Evolutionary conservation across 2,329 filamentous ascomycete genomes (phyloP).

Genomic region (Herpotrichia juniperi): DNA sequence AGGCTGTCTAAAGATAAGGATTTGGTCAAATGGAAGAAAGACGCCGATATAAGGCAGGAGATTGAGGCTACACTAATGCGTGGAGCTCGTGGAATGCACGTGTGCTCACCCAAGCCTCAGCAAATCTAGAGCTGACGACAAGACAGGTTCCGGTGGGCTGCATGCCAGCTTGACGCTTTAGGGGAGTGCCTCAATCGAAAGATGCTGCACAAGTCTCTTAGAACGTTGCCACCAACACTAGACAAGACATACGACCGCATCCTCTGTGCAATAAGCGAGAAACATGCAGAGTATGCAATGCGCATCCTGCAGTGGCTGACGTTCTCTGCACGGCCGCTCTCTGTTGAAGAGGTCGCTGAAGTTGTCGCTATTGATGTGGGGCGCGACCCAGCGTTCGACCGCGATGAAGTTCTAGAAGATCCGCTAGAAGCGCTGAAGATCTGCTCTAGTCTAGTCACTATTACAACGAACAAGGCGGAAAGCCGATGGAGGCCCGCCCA

Average conservation of each 20-base stretch:
- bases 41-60: constrained; percentile 25
- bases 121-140: constrained; percentile 2
- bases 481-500: background rate
- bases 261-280: constrained; percentile 21
- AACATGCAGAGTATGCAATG: constrained; percentile 21
- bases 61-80: constrained; percentile 29
- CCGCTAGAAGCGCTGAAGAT: constrained; percentile 35
- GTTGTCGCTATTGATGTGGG: constrained; percentile 31
- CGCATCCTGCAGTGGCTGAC: constrained; percentile 32
- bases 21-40: constrained; percentile 14
- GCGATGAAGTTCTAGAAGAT: constrained; percentile 41
- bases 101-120: constrained; percentile 16
- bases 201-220: constrained; percentile 23
- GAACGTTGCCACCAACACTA: constrained; percentile 26
- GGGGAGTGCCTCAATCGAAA: constrained; percentile 22
- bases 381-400: constrained; percentile 35
- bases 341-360: constrained; percentile 29
- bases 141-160: too few species aligned
- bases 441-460: constrained; percentile 37
- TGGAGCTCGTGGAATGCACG: constrained; percentile 19
- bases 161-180: constrained; percentile 30
- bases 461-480: background rate
- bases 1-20: constrained; percentile 36
- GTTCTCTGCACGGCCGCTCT: constrained; percentile 26
- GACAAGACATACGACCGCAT: constrained; percentile 37